Evolutionary conservation across 2,329 filamentous ascomycete species (phyloP), one percentile per base, ranked within the genome.

Genomic region (Aspergillus proliferans): DNA sequence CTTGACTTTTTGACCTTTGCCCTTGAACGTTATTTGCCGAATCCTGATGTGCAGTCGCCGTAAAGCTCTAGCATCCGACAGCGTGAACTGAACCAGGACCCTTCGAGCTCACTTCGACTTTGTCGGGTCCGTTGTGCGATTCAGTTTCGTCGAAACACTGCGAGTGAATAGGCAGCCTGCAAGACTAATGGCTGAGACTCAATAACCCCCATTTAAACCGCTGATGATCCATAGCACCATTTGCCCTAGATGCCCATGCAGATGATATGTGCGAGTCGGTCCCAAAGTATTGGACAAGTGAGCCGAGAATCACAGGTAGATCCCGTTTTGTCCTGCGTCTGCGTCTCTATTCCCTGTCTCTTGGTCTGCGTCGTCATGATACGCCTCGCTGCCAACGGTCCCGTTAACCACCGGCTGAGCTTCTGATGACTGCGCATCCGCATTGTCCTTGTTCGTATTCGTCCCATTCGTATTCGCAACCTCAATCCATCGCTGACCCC

Each of bases 401-500:
- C 38, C 38, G 18, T 65, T 65, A 12, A 48, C 45, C 24, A 28
- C 41, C 15, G 58, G 46, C 18, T 41, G 43, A 34, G 44, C 40
- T n/a, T 26, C 10, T 19, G 36, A 15, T 46, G 43, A 12, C 45
- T 41, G 43, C 38, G 33, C 46, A 38, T 41, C 47, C 19, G 33
- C 28, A 30, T 45, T 46, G 10, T n/a, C 52, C 33, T 57, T 56
- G 28, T 40, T 46, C 30, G 34, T 39, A 33, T 45, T 45, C 22
- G n/a, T 52, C 24, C 60, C 55, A 15, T 53, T 53, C 28, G 71
- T 18, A 28, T 46, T 50, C 28, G 56, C 52, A 39, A 57, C 54
- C 49, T 68, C 69, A 55, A 66, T 69, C 80, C 80, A 84, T 28
- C 60, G 64, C 65, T 80, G 68, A 2, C 81, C 80, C 52, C 82